phyloP scores from a whole-genome alignment of 176 grass and related monocot genomes.

The Avena eriantha region DNA sequence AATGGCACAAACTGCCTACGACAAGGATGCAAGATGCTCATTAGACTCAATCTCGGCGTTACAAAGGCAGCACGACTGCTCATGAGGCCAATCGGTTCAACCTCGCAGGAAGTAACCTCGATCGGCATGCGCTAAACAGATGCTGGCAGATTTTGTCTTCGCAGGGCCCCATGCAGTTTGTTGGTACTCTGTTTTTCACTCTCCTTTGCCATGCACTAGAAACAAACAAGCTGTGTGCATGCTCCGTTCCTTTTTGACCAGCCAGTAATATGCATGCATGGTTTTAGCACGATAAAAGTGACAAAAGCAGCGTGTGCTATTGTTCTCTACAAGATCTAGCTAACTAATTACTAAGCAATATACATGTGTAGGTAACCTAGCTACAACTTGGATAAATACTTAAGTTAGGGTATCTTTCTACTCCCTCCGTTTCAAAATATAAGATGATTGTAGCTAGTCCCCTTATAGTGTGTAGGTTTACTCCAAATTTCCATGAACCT shows the following conservation, averaged over 20 bases:
- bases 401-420: too few species aligned
- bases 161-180: not conserved
- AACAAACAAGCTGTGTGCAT: constrained; percentile 49
- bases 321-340: constrained; percentile 11
- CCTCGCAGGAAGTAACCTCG: not conserved
- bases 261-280: constrained; percentile 6
- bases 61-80: not conserved
- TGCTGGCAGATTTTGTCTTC: not conserved
- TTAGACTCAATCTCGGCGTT: not conserved
- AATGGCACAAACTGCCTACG: not conserved
- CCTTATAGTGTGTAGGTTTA: too few species aligned
- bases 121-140: not conserved
- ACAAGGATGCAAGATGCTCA: not conserved
- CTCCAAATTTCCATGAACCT: too few species aligned
- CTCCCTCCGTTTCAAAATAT: too few species aligned
- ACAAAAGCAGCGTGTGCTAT: not conserved
- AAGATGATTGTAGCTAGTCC: too few species aligned
- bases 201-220: constrained; percentile 27
- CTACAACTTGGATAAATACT: not conserved
- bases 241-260: constrained; percentile 47
- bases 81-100: not conserved
- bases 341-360: not conserved
- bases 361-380: not conserved
- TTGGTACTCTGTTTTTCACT: not conserved
- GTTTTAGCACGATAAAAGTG: not conserved